Percentiles rank a stretch among this genome's conserved stretches.
Evolutionary conservation across 768 basidiomycete genomes (phyloP).

Genomic region (Amanita molliuscula): DNA sequence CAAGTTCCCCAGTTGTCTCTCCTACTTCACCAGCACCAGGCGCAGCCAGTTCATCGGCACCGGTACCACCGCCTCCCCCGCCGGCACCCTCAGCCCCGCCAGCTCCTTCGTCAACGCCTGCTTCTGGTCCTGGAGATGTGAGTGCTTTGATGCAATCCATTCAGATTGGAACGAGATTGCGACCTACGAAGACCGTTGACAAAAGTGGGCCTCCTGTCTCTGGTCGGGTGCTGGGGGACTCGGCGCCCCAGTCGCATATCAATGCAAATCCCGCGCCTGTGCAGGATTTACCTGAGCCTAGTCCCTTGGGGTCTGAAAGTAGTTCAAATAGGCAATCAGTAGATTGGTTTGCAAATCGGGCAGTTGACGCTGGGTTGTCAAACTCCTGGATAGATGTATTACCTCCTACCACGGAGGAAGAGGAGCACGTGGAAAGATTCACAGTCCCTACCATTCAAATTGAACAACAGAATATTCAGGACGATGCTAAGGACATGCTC

Average conservation of each 20-base stretch:
- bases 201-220: conserved; percentile 60
- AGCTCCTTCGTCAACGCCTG: conserved; percentile 24
- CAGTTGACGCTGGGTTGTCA: conserved; percentile 48
- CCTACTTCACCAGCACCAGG: conserved; percentile 24
- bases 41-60: conserved; percentile 20
- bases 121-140: conserved; percentile 36
- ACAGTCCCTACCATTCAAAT: conserved; percentile 49
- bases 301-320: conserved; percentile 16
- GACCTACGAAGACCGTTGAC: conserved; percentile 75
- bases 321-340: conserved; percentile 57
- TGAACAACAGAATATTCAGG: conserved; percentile 23
- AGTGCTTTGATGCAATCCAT: conserved; percentile 72
- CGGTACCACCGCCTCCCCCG: conserved; percentile 18
- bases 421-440: conserved; percentile 40
- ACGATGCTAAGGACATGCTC: conserved; percentile 39
- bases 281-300: conserved; percentile 18
- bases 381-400: conserved; percentile 24
- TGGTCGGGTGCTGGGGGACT: conserved; percentile 74
- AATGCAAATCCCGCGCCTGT: conserved; percentile 30
- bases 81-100: conserved; percentile 16
- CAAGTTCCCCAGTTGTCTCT: conserved; percentile 32
- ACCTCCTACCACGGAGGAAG: conserved; percentile 49
- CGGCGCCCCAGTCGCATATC: conserved; percentile 61
- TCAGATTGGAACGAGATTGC: conserved; percentile 60
- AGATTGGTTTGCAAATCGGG: conserved; percentile 86